Conservation (phyloP, 805 yeast species). For the Schwanniomyces sp. region DNA sequence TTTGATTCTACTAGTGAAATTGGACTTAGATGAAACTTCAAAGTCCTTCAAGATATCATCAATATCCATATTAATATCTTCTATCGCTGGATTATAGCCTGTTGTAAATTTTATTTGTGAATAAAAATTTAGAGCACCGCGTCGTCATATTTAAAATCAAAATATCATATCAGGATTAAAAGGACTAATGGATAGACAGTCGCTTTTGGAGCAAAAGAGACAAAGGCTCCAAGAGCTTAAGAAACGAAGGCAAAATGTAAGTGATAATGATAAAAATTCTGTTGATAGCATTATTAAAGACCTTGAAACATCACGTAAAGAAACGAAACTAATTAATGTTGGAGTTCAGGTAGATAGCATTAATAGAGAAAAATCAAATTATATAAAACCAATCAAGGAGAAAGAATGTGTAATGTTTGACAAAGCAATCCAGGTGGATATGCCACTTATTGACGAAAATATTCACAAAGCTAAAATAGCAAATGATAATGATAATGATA, state of each 20-base stretch:
- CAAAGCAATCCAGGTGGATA: constrained; percentile 20
- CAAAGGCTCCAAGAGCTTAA: constrained; percentile 30
- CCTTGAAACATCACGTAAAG: constrained; percentile 4
- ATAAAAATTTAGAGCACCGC: background rate
- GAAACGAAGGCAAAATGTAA: constrained; percentile 12
- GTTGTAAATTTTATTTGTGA: background rate
- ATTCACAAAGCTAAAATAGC: background rate
- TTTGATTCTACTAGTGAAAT: constrained; percentile 14
- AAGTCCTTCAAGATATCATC: constrained; percentile 72
- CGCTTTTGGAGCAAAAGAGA: constrained; percentile 39
- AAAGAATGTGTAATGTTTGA: constrained; percentile 15
- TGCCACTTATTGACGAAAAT: background rate
- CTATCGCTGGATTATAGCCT: too few relatives aligned
- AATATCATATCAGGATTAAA: background rate
- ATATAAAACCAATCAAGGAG: background rate
- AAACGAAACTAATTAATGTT: constrained; percentile 15
- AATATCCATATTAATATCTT: constrained; percentile 40
- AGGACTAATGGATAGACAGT: constrained; percentile 31
- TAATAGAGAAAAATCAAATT: background rate
- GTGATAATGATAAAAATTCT: constrained; percentile 30
- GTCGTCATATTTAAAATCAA: background rate
- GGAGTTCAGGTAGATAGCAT: constrained; percentile 28
- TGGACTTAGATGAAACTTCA: constrained; percentile 31
- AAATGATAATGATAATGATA: too few relatives aligned
- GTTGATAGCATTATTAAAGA: constrained; percentile 17